Base-by-base conservation (phyloP, 768 basidiomycete species). In the Termitomyces sp. region DNA sequence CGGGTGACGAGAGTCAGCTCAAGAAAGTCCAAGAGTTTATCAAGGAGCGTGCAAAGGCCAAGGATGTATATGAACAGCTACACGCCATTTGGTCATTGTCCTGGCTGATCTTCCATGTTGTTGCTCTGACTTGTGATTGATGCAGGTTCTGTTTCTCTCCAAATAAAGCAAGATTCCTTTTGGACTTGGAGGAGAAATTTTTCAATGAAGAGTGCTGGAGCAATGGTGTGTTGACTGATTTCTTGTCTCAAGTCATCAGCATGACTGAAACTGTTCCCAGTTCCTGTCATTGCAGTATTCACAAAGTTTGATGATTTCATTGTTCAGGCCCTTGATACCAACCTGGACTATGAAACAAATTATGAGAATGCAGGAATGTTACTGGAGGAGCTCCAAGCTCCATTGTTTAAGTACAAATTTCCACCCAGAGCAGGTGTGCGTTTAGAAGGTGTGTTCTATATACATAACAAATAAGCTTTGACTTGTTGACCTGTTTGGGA, bases 21-120 rank as follows among this genome's bases (percentile, higher is more conserved):
- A n/a, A 57, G 55, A 57, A 57, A 46, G 55, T 57, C 13, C 57
- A 57, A 32, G 54, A 55, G 18, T 55, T 39, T 5, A 55, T 55
- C 28, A 40, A 55, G 5, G 18, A 13, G 12, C 54, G 54, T 12
- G 54, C 39, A 13, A 39, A 36, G 20, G 54, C 39, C 18, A 40
- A 40, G 18, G 39, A 55, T 12, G 54, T 32, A 16, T 2, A 55
- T n/a, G 39, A 55, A n/a, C 54, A 55, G 11, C 12, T 42, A 6
- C 53, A 54, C 3, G 53, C 16, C 2, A 54, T 54, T 13, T 55
- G 54, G 54, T 55, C 9, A 40, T 3, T 42, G 18, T 28, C 3
- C 11, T n/a, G 5, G 18, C 28, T 55, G 6, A 18, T 55, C 5
- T 32, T 24, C 4, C 22, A 18, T 39, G 12, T 32, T 12, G 13